A percentile compares a stretch with the other conserved stretches of the same genome.
phyloP scores from a whole-genome alignment of 129 eudicot species.

The Silybum marianum region DNA sequence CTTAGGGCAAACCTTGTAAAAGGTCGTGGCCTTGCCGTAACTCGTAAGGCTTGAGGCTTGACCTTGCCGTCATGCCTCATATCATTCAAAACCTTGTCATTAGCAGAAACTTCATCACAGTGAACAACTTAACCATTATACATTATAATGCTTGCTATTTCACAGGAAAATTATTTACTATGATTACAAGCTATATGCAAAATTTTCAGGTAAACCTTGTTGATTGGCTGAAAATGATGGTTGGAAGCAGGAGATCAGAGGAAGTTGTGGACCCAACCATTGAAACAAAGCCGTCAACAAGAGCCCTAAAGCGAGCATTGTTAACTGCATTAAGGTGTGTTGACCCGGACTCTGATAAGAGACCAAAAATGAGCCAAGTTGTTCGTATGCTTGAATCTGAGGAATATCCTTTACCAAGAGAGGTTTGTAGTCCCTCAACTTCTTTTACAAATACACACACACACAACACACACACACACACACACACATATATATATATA shows the following conservation, averaged over 20 bases:
- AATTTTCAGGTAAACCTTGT: conserved; percentile 70
- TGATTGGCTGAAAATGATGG: conserved; percentile 94
- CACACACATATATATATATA: too few species aligned
- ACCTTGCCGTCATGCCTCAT: too few species aligned
- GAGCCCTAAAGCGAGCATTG: conserved; percentile 80
- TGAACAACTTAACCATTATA: too few species aligned
- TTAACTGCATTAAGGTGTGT: conserved; percentile 83
- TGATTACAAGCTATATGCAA: background rate
- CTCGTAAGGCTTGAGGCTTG: too few species aligned
- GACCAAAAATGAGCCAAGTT: conserved; percentile 88
- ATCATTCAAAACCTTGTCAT: too few species aligned
- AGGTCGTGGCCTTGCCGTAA: too few species aligned
- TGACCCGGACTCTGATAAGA: conserved; percentile 86
- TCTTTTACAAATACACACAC: background rate
- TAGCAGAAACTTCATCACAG: too few species aligned
- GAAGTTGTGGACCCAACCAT: conserved; percentile 87
- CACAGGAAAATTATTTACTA: background rate
- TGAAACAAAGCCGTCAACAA: conserved; percentile 74
- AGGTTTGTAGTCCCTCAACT: conserved; percentile 43
- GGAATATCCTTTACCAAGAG: conserved; percentile 92
- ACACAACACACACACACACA: too few species aligned
- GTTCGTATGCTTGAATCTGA: conserved; percentile 92
- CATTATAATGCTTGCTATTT: too few species aligned
- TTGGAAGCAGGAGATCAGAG: conserved; percentile 83
- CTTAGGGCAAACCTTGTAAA: too few species aligned